Conservation (phyloP, 306 rosid species). For the Fragaria nilgerrensis region DNA sequence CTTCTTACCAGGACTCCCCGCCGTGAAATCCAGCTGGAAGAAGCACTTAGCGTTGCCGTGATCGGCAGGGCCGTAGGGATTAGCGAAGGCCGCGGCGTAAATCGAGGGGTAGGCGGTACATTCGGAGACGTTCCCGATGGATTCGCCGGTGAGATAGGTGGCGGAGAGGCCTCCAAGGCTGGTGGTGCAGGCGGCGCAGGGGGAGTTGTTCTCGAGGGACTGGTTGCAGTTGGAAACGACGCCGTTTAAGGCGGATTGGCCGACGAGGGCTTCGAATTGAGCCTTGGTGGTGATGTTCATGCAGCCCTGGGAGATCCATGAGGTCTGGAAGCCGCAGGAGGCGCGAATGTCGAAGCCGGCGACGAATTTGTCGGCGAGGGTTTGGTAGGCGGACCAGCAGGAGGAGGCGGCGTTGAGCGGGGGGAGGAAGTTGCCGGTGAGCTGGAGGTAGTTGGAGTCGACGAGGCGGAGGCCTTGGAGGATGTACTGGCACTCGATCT, state of each 20-base stretch:
- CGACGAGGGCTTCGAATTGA: constrained; percentile 33
- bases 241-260: not conserved
- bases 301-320: constrained; percentile 68
- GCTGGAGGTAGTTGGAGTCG: constrained; percentile 56
- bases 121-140: constrained; percentile 53
- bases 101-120: constrained; percentile 51
- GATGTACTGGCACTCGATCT: constrained; percentile 47
- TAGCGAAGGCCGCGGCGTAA: constrained; percentile 68
- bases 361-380: constrained; percentile 4
- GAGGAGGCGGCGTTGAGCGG: constrained; percentile 43
- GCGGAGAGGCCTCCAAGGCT: constrained; percentile 28
- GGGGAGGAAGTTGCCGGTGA: constrained; percentile 45
- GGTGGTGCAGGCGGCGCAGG: constrained; percentile 67
- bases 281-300: constrained; percentile 57
- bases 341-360: constrained; percentile 37
- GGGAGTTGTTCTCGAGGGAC: constrained; percentile 49
- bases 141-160: constrained; percentile 37
- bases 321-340: constrained; percentile 47
- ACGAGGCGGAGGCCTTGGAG: constrained; percentile 65
- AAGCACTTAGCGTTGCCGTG: constrained; percentile 58
- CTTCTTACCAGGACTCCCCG: constrained; percentile 26
- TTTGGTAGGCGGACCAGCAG: constrained; percentile 46
- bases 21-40: constrained; percentile 35
- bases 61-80: constrained; percentile 41
- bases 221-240: constrained; percentile 40